A percentile compares a stretch with the other conserved stretches of the same genome.
Conservation (phyloP, 2,329 filamentous ascomycete genomes). For the Talaromyces sp. region DNA sequence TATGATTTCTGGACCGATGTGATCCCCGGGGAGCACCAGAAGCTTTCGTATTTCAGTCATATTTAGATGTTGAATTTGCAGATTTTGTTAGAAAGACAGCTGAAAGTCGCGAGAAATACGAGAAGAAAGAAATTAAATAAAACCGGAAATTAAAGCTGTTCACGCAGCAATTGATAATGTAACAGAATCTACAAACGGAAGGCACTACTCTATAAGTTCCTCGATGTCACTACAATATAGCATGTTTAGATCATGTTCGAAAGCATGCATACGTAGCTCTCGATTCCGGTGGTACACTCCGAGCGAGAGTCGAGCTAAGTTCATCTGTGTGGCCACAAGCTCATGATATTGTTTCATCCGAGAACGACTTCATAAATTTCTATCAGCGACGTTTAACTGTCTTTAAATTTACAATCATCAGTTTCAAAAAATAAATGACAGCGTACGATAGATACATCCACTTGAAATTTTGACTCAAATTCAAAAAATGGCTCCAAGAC, state of each 20-base stretch:
- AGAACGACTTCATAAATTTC: neutral
- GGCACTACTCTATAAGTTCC: neutral
- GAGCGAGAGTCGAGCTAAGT: neutral
- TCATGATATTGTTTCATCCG: neutral
- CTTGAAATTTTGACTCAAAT: neutral
- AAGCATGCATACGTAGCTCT: neutral
- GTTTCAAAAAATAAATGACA: neutral
- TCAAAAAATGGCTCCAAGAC: slow-evolving; percentile 23
- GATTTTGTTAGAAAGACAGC: neutral
- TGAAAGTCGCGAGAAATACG: neutral
- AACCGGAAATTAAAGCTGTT: neutral
- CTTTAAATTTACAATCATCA: neutral
- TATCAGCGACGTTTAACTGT: neutral
- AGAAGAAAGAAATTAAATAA: neutral
- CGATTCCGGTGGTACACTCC: slow-evolving; percentile 3
- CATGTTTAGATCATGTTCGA: neutral
- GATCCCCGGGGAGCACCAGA: slow-evolving; percentile 9
- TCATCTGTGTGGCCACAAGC: neutral
- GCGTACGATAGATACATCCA: neutral
- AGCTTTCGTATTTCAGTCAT: slow-evolving; percentile 4
- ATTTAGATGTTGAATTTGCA: neutral
- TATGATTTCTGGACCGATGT: slow-evolving; percentile 11
- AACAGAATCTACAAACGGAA: neutral
- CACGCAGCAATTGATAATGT: no score
- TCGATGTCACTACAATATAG: neutral